Evolutionary conservation across 2,329 filamentous ascomycete genomes (phyloP).

Genomic region (Fusarium globosum): DNA sequence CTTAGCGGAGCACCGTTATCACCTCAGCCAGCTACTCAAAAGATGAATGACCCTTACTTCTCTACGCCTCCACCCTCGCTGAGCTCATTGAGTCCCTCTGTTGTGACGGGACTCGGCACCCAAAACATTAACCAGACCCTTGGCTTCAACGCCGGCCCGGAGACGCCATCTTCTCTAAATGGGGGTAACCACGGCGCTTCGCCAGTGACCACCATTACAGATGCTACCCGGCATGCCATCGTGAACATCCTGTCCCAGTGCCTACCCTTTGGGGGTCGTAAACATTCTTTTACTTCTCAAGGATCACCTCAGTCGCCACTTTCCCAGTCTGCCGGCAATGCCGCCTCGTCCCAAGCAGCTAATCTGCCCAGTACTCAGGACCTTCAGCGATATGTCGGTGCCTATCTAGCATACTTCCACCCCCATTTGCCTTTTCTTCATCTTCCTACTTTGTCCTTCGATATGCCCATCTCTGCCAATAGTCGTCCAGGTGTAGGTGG

Average conservation of each 20-base stretch:
- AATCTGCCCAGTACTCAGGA: slow-evolving; percentile 83
- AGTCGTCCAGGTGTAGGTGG: slow-evolving; percentile 74
- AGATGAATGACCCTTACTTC: slow-evolving; percentile 79
- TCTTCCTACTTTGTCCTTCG: slow-evolving; percentile 90
- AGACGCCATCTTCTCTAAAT: slow-evolving; percentile 78
- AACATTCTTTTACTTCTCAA: slow-evolving; percentile 71
- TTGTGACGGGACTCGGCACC: slow-evolving; percentile 72
- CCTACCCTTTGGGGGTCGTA: slow-evolving; percentile 66
- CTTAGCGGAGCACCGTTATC: slow-evolving; percentile 78
- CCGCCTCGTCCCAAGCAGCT: slow-evolving; percentile 63
- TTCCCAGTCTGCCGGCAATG: slow-evolving; percentile 59
- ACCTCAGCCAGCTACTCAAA: slow-evolving; percentile 78
- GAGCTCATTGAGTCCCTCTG: slow-evolving; percentile 77
- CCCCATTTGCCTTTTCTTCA: slow-evolving; percentile 96
- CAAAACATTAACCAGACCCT: slow-evolving; percentile 74
- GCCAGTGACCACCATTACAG: slow-evolving; percentile 72
- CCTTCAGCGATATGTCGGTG: slow-evolving; percentile 88
- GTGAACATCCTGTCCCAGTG: slow-evolving; percentile 69
- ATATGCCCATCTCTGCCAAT: slow-evolving; percentile 76
- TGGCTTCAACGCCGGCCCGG: slow-evolving; percentile 73
- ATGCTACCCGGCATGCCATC: slow-evolving; percentile 71
- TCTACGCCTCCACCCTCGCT: slow-evolving; percentile 81
- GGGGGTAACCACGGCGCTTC: slow-evolving; percentile 70
- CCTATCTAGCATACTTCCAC: slow-evolving; percentile 93
- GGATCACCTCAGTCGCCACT: slow-evolving; percentile 66